Evolutionary conservation across 2,329 filamentous ascomycete species (phyloP), one percentile per base, ranked within the genome.

Genomic region (Rhinocladiella mackenziei): DNA sequence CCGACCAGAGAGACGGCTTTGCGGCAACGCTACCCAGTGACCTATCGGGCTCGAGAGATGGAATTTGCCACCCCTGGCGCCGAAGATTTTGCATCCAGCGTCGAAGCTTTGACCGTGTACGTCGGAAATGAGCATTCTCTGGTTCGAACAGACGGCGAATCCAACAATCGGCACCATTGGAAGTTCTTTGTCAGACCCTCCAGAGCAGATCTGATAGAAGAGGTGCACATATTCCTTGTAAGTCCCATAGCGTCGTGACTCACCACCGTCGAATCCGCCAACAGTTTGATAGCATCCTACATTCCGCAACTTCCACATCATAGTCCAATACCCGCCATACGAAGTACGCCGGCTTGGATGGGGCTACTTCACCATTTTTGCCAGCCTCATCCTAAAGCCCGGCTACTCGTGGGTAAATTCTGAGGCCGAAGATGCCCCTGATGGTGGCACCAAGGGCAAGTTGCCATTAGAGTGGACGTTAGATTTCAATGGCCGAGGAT

Each of bases 61-160:
- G 42, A 48, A 13, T 25, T 23, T 10, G 22, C 26, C 8, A 22
- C 19, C 13, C 36, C 13, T 5, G 19, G 39, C 5, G 46, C 48
- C 22, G 53, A 53, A 14, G 44, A 49, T 18, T 42, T 39, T 15
- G 40, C 38, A n/a, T 38, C 48, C 6, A 45, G 22, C n/a, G 34
- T 56, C 28, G 52, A 55, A 28, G 44, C 45, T 9, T 26, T 56
- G 9, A 53, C 50, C 13, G 25, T 56, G 3, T 47, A 50, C 37
- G 50, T 56, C 26, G 54, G 54, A 15, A 56, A 56, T 25, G 47
- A 53, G 15, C 52, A 56, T 22, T 39, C 35, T n/a, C 22, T 55
- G 25, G 26, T 53, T 25, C 41, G 50, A 15, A 34, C 45, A 1
- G 45, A 53, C 4, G 36, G 40, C 5, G 43, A 39, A 9, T 51